Conservation (phyloP, 2,329 filamentous ascomycete genomes). For the Drechslerella coelobrocha region DNA sequence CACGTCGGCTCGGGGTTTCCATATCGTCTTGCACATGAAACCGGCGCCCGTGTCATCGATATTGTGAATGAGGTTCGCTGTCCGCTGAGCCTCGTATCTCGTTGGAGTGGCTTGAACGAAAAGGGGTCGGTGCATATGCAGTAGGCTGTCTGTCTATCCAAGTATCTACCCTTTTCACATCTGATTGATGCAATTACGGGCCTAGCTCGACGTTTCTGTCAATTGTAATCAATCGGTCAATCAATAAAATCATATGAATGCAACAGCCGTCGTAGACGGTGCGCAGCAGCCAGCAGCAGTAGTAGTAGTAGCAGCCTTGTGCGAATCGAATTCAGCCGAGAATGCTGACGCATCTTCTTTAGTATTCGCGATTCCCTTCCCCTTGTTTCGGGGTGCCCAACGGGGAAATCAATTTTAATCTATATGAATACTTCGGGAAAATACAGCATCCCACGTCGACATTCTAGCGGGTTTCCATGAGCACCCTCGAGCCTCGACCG, state of each 20-base stretch:
- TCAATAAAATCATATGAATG: too few relatives aligned
- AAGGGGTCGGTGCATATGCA: neutral
- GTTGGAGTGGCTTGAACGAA: neutral
- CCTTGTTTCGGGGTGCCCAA: conserved; percentile 35
- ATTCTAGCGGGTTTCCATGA: conserved; percentile 42
- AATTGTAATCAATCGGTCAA: too few relatives aligned
- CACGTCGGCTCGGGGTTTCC: conserved; percentile 33
- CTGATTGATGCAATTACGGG: too few relatives aligned
- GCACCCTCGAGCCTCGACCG: conserved; percentile 21
- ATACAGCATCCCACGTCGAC: conserved; percentile 31
- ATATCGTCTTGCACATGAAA: conserved; percentile 50
- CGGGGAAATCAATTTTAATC: conserved; percentile 47
- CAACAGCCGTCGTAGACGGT: too few relatives aligned
- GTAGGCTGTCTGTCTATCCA: neutral
- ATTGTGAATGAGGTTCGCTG: neutral
- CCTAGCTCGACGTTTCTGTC: too few relatives aligned
- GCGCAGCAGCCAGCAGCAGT: too few relatives aligned
- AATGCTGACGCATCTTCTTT: conserved; percentile 41
- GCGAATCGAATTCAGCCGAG: conserved; percentile 45
- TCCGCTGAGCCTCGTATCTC: neutral
- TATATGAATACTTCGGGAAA: conserved; percentile 51
- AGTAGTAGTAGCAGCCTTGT: too few relatives aligned
- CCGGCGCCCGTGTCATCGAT: conserved; percentile 31
- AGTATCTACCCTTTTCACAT: too few relatives aligned
- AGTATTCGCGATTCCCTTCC: conserved; percentile 16